These are phyloP conservation scores for Solanum chmielewskii DNA, from an alignment of 257 asterid genomes.

Conservation along the genomic window DNA sequence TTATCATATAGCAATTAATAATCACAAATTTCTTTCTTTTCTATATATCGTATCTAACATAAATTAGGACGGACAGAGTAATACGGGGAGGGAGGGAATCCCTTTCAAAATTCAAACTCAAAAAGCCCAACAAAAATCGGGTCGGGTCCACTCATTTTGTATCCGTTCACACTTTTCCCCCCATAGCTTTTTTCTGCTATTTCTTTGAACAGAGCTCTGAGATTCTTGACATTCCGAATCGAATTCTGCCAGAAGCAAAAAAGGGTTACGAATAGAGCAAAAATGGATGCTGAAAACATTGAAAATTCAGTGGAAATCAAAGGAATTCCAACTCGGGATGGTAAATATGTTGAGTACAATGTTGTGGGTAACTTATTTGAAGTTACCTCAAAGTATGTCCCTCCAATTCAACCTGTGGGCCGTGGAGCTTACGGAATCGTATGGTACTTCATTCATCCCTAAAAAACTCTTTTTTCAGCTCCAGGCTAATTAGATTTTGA, in stretches of 20 bases:
- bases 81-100: neutral
- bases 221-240: neutral
- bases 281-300: constrained; percentile 4
- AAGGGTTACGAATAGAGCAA: neutral
- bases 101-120: constrained; percentile 1
- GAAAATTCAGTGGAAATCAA: constrained; percentile 22
- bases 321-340: constrained; percentile 51
- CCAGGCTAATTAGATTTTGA: neutral
- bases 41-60: neutral
- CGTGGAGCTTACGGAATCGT: constrained; percentile 89
- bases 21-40: too few relatives aligned
- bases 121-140: neutral
- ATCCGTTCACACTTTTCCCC: neutral
- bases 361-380: constrained; percentile 64
- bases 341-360: constrained; percentile 58
- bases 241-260: neutral
- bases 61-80: neutral
- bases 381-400: constrained; percentile 55
- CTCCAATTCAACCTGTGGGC: constrained; percentile 68
- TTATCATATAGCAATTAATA: too few relatives aligned
- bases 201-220: neutral
- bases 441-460: constrained; percentile 26
- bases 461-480: neutral
- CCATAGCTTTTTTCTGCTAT: neutral
- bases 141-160: neutral